Conservation (phyloP, 495 filamentous ascomycete species). For the Bryoglossum gracile region DNA sequence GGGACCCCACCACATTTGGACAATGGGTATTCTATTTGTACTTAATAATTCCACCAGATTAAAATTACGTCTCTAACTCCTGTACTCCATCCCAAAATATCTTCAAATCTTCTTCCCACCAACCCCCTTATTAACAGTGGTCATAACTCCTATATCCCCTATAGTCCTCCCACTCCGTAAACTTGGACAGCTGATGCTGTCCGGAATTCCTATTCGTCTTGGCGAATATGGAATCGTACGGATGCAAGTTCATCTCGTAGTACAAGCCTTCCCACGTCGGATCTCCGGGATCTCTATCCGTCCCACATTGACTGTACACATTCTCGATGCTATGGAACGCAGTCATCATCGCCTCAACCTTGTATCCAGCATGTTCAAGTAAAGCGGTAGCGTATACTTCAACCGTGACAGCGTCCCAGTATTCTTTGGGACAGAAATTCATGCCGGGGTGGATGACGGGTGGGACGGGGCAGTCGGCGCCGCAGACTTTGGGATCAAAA, state of each 20-base stretch:
- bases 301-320: too few relatives aligned
- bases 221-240: slow-evolving; percentile 32
- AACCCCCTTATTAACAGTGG: slow-evolving; percentile 17
- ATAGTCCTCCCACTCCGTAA: slow-evolving; percentile 23
- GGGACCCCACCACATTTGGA: too few relatives aligned
- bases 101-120: too few relatives aligned
- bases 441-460: background rate
- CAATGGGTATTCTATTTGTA: too few relatives aligned
- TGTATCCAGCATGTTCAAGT: background rate
- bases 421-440: background rate
- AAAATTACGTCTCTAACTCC: too few relatives aligned
- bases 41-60: too few relatives aligned
- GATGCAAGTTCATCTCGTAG: slow-evolving; percentile 23
- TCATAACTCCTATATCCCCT: slow-evolving; percentile 22
- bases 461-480: background rate
- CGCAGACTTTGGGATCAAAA: background rate
- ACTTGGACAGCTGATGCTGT: slow-evolving; percentile 11
- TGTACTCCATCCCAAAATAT: too few relatives aligned
- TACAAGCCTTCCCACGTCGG: slow-evolving; percentile 15
- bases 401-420: background rate
- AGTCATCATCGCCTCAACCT: too few relatives aligned
- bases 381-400: background rate
- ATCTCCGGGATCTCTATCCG: slow-evolving; percentile 11
- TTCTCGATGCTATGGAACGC: too few relatives aligned
- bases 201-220: slow-evolving; percentile 26